Percentiles rank a stretch among this genome's conserved stretches.
phyloP scores from a whole-genome alignment of 495 filamentous ascomycete genomes.

The Xanthoparmelia taractica region DNA sequence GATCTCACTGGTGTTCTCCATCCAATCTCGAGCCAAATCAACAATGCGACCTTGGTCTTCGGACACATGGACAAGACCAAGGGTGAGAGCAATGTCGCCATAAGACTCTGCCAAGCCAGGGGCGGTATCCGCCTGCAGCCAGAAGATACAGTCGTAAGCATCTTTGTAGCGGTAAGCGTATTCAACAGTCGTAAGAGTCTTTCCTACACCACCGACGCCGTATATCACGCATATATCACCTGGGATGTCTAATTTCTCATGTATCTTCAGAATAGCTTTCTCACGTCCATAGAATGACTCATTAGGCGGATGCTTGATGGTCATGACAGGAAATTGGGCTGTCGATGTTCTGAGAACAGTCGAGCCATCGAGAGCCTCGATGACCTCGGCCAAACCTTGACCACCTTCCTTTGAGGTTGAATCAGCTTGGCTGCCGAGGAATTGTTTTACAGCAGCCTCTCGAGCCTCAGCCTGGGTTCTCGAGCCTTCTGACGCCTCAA shows the following conservation, averaged over 20 bases:
- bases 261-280: constrained; percentile 2
- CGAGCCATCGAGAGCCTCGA: not conserved
- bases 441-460: not conserved
- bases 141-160: constrained; percentile 23
- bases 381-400: not conserved
- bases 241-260: constrained; percentile 9
- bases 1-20: constrained; percentile 13
- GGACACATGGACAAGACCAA: not conserved
- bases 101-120: constrained; percentile 15
- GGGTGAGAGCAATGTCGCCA: constrained; percentile 1
- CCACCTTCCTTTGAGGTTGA: not conserved
- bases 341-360: not conserved
- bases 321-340: constrained; percentile 9
- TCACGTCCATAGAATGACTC: constrained; percentile 13
- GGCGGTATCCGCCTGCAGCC: constrained; percentile 26
- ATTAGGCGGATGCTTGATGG: constrained; percentile 9
- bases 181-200: constrained; percentile 24
- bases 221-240: constrained; percentile 25
- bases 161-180: constrained; percentile 21
- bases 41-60: constrained; percentile 7
- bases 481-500: not conserved
- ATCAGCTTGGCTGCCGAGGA: not conserved
- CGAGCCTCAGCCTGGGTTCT: not conserved
- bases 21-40: constrained; percentile 14
- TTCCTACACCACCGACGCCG: constrained; percentile 27